phyloP scores from a whole-genome alignment of 257 asterid genomes.

The Leonotis leonurus region DNA sequence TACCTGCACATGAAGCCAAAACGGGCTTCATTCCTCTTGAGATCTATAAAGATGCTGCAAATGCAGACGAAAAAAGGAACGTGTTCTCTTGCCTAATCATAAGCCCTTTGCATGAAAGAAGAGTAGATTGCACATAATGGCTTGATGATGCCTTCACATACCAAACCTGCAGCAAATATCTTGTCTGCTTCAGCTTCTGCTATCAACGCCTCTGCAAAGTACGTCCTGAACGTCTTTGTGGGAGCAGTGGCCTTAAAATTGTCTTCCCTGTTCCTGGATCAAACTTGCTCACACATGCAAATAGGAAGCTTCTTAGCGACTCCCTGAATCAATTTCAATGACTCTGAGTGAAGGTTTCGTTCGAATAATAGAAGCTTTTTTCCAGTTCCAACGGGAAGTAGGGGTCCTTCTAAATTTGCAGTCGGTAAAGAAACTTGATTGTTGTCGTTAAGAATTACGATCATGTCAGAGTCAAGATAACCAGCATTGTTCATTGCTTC shows the following conservation, averaged over 20 bases:
- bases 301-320: conserved; percentile 40
- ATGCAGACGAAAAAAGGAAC: too few relatives aligned
- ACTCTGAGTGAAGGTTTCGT: background rate
- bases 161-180: conserved; percentile 95
- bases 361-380: background rate
- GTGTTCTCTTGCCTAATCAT: conserved; percentile 62
- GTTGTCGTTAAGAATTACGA: conserved; percentile 89
- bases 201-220: conserved; percentile 88
- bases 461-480: conserved; percentile 92
- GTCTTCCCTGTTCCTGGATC: conserved; percentile 96
- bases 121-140: conserved; percentile 94
- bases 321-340: conserved; percentile 51
- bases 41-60: too few relatives aligned
- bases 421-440: conserved; percentile 95
- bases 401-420: conserved; percentile 80
- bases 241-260: conserved; percentile 62
- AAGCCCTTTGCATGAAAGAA: conserved; percentile 85
- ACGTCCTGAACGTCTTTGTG: conserved; percentile 81
- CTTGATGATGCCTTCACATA: conserved; percentile 92
- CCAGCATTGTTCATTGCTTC: conserved; percentile 99
- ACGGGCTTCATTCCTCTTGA: too few relatives aligned
- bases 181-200: conserved; percentile 91
- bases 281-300: conserved; percentile 74
- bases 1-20: conserved; percentile 29
- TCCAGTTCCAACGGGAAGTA: conserved; percentile 76